Evolutionary conservation across 495 filamentous ascomycete genomes (phyloP).

Genomic region (Penicillium subrubescens): DNA sequence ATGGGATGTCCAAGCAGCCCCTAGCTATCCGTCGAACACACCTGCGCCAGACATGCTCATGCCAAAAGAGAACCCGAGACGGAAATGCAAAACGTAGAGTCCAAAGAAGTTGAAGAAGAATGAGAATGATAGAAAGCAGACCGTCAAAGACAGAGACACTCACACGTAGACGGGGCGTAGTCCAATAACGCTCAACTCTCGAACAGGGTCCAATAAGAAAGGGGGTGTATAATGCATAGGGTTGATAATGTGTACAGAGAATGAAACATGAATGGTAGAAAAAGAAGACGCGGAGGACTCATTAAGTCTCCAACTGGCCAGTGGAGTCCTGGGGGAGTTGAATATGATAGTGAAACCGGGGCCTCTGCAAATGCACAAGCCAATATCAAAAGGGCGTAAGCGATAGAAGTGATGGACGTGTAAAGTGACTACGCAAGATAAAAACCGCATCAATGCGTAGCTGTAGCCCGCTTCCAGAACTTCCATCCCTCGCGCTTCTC

Average conservation of each 20-base stretch:
- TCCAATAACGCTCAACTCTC: slow-evolving; percentile 1
- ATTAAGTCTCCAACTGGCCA: neutral
- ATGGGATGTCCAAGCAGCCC: slow-evolving; percentile 7
- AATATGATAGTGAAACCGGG: neutral
- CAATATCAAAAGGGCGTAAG: neutral
- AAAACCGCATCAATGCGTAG: slow-evolving; percentile 16
- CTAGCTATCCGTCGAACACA: slow-evolving; percentile 11
- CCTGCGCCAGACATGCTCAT: slow-evolving; percentile 26
- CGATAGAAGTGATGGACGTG: neutral
- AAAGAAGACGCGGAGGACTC: neutral
- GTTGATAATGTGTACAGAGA: slow-evolving; percentile 30
- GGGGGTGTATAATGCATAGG: slow-evolving; percentile 25
- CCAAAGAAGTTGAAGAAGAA: slow-evolving; percentile 7
- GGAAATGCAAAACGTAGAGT: neutral
- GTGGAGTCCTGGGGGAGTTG: neutral
- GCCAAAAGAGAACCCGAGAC: slow-evolving; percentile 8
- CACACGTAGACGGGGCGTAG: neutral
- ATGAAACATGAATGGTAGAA: slow-evolving; percentile 19
- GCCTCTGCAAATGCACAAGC: neutral
- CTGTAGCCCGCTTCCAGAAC: slow-evolving; percentile 71
- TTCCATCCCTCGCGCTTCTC: slow-evolving; percentile 85
- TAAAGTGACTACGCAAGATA: neutral
- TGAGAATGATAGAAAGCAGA: neutral
- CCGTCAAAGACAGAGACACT: neutral
- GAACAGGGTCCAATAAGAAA: slow-evolving; percentile 6